phyloP scores from a whole-genome alignment of 2,329 filamentous ascomycete species.

The Colletotrichum somersetense region DNA sequence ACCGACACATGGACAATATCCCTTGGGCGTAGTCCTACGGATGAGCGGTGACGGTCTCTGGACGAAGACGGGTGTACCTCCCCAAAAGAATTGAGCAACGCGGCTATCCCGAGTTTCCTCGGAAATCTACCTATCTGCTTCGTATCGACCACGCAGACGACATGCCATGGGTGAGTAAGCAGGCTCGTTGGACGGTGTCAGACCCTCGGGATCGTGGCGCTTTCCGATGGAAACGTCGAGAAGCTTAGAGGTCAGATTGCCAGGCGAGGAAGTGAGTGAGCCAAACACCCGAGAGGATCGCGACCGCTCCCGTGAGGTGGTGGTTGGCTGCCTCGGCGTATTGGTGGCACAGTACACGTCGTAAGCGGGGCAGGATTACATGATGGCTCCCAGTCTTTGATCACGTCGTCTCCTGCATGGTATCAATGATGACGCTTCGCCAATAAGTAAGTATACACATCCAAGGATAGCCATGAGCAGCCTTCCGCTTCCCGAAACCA shows the following conservation, averaged over 20 bases:
- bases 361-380: slow-evolving; percentile 33
- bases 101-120: slow-evolving; percentile 8
- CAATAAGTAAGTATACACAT: slow-evolving; percentile 28
- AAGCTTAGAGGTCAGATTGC: slow-evolving; percentile 35
- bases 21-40: not conserved
- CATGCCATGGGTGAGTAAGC: not conserved
- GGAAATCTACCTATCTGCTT: slow-evolving; percentile 1
- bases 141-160: slow-evolving; percentile 16
- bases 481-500: slow-evolving; percentile 22
- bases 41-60: slow-evolving; percentile 29
- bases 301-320: not conserved
- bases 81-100: slow-evolving; percentile 11
- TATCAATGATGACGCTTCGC: slow-evolving; percentile 38
- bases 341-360: slow-evolving; percentile 31
- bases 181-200: slow-evolving; percentile 28
- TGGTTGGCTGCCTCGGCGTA: slow-evolving; percentile 38
- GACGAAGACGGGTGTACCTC: slow-evolving; percentile 4
- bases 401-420: slow-evolving; percentile 39
- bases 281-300: slow-evolving; percentile 15
- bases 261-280: slow-evolving; percentile 23
- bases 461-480: slow-evolving; percentile 24
- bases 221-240: slow-evolving; percentile 34
- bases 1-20: slow-evolving; percentile 6
- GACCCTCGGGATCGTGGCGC: slow-evolving; percentile 36
- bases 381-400: slow-evolving; percentile 29